Evolutionary conservation across 2,329 filamentous ascomycete species (phyloP).

Genomic region (Periconia macrospinosa): DNA sequence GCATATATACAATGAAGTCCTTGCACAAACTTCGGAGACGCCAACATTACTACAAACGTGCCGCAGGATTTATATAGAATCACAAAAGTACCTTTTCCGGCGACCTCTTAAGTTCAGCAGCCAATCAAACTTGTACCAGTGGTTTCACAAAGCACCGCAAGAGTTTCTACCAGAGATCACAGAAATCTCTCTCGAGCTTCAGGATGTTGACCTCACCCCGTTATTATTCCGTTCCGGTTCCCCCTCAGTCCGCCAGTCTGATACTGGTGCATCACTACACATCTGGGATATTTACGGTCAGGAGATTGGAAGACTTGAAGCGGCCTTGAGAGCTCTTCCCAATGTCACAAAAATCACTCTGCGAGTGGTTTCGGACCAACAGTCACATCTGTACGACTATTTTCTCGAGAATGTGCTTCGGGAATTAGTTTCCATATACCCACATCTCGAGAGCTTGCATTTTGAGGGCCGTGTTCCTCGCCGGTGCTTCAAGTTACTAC

Average conservation of each 20-base stretch:
- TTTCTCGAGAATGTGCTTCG: constrained; percentile 22
- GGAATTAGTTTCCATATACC: constrained; percentile 15
- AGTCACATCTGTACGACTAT: constrained; percentile 29
- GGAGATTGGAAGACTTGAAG: constrained; percentile 19
- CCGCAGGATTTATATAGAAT: constrained; percentile 28
- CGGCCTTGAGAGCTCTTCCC: constrained; percentile 17
- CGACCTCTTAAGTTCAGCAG: constrained; percentile 27
- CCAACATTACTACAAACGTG: constrained; percentile 27
- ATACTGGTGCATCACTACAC: constrained; percentile 10
- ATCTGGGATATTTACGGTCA: constrained; percentile 29
- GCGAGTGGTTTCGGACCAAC: constrained; percentile 13
- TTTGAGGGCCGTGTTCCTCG: constrained; percentile 28
- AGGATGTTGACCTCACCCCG: constrained; percentile 32
- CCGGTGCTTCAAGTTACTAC: constrained; percentile 23
- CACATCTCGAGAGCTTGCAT: constrained; percentile 18
- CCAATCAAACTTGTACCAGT: constrained; percentile 22
- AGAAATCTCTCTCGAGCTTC: constrained; percentile 23
- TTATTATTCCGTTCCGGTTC: constrained; percentile 12
- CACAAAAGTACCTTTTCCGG: constrained; percentile 34
- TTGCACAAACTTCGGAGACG: constrained; percentile 19
- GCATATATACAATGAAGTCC: constrained; percentile 28
- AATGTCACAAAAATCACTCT: constrained; percentile 25
- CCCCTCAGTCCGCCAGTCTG: background rate
- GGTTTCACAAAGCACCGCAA: constrained; percentile 20
- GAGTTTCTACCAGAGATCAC: constrained; percentile 20